These are phyloP conservation scores for Phlegmacium glaucopus DNA, from an alignment of 768 basidiomycete species.

Conservation along the genomic window DNA sequence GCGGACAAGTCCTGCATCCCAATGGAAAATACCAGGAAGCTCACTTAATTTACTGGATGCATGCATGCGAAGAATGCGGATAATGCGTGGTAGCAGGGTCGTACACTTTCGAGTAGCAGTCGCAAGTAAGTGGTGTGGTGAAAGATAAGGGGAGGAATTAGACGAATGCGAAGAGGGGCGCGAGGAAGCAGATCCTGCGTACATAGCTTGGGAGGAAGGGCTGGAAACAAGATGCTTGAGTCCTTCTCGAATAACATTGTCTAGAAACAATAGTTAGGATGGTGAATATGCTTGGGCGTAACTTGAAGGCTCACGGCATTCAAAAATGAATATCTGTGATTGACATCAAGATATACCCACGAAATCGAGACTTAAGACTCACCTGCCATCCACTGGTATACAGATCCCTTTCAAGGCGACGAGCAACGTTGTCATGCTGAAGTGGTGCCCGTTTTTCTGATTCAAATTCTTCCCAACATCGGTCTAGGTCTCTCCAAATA, in stretches of 20 bases:
- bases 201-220: slow-evolving; percentile 27
- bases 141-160: slow-evolving; percentile 40
- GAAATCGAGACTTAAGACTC: slow-evolving; percentile 19
- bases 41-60: slow-evolving; percentile 30
- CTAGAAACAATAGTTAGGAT: slow-evolving; percentile 27
- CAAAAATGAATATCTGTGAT: slow-evolving; percentile 80
- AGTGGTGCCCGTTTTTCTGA: slow-evolving; percentile 40
- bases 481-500: slow-evolving; percentile 83
- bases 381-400: slow-evolving; percentile 90
- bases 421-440: slow-evolving; percentile 30
- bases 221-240: slow-evolving; percentile 52
- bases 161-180: slow-evolving; percentile 42
- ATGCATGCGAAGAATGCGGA: slow-evolving; percentile 51
- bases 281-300: slow-evolving; percentile 8
- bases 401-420: slow-evolving; percentile 39
- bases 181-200: slow-evolving; percentile 42
- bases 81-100: slow-evolving; percentile 45
- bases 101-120: slow-evolving; percentile 51
- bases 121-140: slow-evolving; percentile 42
- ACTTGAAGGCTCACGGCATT: slow-evolving; percentile 60
- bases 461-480: slow-evolving; percentile 84
- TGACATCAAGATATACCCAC: slow-evolving; percentile 3
- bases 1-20: slow-evolving; percentile 81
- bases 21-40: slow-evolving; percentile 61
- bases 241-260: slow-evolving; percentile 84